Percentiles rank a stretch among this genome's conserved stretches.
phyloP scores from a whole-genome alignment of 768 basidiomycete genomes.

The Tylopilus plumbeoviolaceoides region DNA sequence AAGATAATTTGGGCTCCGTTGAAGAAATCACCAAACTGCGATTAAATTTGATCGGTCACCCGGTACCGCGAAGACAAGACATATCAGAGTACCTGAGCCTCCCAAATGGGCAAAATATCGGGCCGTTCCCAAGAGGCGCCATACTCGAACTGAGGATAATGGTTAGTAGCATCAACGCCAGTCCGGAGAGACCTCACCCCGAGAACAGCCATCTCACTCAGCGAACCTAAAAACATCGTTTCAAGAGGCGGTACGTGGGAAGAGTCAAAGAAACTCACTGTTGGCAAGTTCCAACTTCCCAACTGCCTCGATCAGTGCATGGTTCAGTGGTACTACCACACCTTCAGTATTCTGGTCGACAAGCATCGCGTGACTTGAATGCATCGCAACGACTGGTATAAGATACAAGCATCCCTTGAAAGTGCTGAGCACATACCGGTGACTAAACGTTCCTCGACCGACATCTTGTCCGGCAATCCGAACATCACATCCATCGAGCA shows the following conservation, averaged over 20 bases:
- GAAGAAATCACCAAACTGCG: conserved; percentile 89
- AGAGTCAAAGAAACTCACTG: conserved; percentile 46
- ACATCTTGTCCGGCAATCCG: conserved; percentile 94
- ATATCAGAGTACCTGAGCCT: conserved; percentile 62
- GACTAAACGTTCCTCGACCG: conserved; percentile 86
- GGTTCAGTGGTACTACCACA: conserved; percentile 79
- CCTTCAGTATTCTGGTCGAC: conserved; percentile 83
- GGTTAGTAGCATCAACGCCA: not conserved
- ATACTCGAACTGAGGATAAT: conserved; percentile 69
- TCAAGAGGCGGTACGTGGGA: not conserved
- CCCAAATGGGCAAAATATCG: conserved; percentile 81
- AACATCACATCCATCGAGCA: conserved; percentile 78
- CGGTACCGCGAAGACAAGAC: not conserved
- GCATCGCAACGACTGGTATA: not conserved
- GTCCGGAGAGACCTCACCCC: conserved; percentile 49
- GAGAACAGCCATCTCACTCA: conserved; percentile 88
- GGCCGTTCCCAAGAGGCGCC: conserved; percentile 89
- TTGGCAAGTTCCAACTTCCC: conserved; percentile 85
- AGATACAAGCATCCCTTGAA: not conserved
- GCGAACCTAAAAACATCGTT: conserved; percentile 49
- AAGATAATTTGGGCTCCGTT: conserved; percentile 88
- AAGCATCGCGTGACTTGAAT: conserved; percentile 78
- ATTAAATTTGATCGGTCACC: not conserved
- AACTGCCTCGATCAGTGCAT: conserved; percentile 44
- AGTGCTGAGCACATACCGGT: conserved; percentile 40